Base-by-base conservation (phyloP, 176 grass and related monocot species). In the Carex littledalei region DNA sequence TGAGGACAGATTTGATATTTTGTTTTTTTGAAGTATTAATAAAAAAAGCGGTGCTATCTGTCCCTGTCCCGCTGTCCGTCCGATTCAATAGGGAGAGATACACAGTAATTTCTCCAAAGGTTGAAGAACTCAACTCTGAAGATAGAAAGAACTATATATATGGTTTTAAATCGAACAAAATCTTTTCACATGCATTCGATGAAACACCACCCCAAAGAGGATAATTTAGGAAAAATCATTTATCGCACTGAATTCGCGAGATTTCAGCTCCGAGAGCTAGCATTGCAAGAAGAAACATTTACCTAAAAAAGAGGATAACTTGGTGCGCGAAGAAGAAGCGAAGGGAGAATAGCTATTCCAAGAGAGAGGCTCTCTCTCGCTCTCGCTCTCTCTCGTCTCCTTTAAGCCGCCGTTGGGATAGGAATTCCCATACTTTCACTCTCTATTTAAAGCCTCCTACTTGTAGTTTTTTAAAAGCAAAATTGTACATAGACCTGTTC, bases 371-470 rank as follows among this genome's bases (percentile, higher is more conserved):
- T 65, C 79, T 82, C 79, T 63, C 58, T 55, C 49, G n/a, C n/a
- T n/a, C n/a, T n/a, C n/a, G n/a, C n/a, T n/a, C n/a, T 78, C n/a
- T 5, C 9, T 49, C 58, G 76, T 41, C 78, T 63, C 35, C 79
- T 81, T 81, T 65, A 11, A 82, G 79, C 79, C 59, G 35, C 79
- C 59, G 58, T 45, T 65, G 21, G 56, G 35, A 65, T 35, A 49
- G 79, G 41, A 41, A 12, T 10, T 15, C 58, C 10, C 58, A 59
- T 41, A 6, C 16, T 47, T 21, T 16, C 20, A 3, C 15, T 81
- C 57, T 45, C 55, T 64, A 64, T 81, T 81, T 81, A 64, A 81
- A 82, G 57, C 56, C 79, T n/a, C n/a, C n/a, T n/a, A n/a, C n/a
- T n/a, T n/a, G n/a, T n/a, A n/a, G n/a, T n/a, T n/a, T n/a, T n/a